phyloP scores from a whole-genome alignment of 208 protist genomes.

The Leptomonas pyrrhocoris region DNA sequence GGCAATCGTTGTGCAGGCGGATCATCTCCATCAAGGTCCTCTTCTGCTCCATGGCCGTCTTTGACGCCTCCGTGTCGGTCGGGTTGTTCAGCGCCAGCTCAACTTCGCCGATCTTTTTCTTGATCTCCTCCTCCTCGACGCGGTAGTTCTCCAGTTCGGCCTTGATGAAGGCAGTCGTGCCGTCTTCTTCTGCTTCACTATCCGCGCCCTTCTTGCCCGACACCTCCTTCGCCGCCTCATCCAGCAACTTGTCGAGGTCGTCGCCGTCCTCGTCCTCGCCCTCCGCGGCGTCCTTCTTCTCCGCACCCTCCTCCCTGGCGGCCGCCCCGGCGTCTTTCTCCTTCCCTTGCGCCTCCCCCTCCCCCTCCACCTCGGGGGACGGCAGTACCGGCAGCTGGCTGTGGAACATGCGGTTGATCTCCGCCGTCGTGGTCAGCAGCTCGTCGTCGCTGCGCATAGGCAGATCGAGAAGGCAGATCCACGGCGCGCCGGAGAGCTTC shows the following conservation, averaged over 20 bases:
- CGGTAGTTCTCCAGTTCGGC: constrained; percentile 81
- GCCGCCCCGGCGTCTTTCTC: constrained; percentile 24
- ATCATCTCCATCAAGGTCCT: constrained; percentile 75
- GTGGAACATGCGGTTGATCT: constrained; percentile 76
- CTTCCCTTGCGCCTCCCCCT: no score
- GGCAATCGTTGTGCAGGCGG: constrained; percentile 66
- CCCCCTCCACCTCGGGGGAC: constrained; percentile 24
- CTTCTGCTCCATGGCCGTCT: constrained; percentile 54
- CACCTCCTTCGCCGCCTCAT: constrained; percentile 80
- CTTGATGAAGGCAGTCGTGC: constrained; percentile 52
- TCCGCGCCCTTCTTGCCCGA: constrained; percentile 23
- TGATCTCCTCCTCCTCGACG: constrained; percentile 71
- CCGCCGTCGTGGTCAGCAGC: constrained; percentile 46
- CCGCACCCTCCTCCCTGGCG: constrained; percentile 33
- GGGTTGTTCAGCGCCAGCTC: constrained; percentile 25
- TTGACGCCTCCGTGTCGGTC: constrained; percentile 39
- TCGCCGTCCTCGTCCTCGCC: constrained; percentile 54
- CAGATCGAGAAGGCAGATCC: constrained; percentile 80
- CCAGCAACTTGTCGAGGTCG: constrained; percentile 77
- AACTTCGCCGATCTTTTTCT: constrained; percentile 63
- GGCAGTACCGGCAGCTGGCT: constrained; percentile 73
- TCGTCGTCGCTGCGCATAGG: constrained; percentile 67
- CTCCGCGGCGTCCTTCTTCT: constrained; percentile 8
- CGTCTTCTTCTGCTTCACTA: constrained; percentile 38
- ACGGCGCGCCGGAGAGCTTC: constrained; percentile 61